Conservation (phyloP, 192 early-diverging fungal genomes). For the Umbelopsis vinacea region DNA sequence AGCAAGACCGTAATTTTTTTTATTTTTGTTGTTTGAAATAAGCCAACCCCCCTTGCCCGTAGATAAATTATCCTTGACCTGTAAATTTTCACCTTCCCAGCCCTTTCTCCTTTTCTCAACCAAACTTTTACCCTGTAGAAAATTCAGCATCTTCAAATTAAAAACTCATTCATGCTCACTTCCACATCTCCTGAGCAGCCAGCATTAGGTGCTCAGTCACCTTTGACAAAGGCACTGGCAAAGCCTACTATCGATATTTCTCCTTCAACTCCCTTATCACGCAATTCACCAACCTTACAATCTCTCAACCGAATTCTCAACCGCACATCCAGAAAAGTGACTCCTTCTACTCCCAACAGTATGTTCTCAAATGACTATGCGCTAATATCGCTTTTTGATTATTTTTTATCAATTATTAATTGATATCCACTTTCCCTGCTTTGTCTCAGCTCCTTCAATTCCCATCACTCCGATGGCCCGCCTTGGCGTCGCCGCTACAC, state of each 20-base stretch:
- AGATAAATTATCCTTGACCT: not conserved
- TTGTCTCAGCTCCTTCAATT: not conserved
- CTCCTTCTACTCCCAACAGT: slow-evolving; percentile 8
- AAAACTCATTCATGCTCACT: not conserved
- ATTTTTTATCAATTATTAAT: no score
- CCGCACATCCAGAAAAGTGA: slow-evolving; percentile 18
- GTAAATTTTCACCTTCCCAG: not conserved
- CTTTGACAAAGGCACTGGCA: slow-evolving; percentile 7
- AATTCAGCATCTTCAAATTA: not conserved
- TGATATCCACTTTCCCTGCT: not conserved
- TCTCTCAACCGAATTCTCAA: slow-evolving; percentile 4
- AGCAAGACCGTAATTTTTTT: not conserved
- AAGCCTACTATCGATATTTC: slow-evolving; percentile 18
- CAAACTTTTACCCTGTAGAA: not conserved
- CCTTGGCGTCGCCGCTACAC: slow-evolving; percentile 14
- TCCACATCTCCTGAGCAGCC: slow-evolving; percentile 19
- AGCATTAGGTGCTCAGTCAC: slow-evolving; percentile 7
- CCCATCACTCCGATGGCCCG: slow-evolving; percentile 23
- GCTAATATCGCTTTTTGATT: no score
- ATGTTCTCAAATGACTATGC: not conserved
- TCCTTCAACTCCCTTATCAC: slow-evolving; percentile 18
- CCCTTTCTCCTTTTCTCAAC: not conserved
- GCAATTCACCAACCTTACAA: slow-evolving; percentile 8
- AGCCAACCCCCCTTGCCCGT: not conserved
- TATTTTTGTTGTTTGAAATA: no score